phyloP scores from a whole-genome alignment of 352 stramenopile species.

The Globisporangium canariense region DNA sequence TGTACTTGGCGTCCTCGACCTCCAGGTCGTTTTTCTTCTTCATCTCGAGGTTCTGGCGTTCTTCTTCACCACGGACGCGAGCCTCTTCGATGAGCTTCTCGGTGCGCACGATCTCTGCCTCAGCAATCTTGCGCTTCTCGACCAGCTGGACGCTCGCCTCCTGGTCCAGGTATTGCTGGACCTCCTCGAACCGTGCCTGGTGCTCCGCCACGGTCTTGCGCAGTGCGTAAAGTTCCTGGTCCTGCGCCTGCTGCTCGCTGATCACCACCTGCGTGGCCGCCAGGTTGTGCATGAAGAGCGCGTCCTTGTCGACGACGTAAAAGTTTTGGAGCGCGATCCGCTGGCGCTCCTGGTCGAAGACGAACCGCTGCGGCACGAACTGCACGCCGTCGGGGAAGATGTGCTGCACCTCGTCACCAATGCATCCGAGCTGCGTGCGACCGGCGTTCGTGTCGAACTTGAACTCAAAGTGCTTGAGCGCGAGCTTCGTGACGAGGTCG shows the following conservation, averaged over 20 bases:
- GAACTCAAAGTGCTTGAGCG: conserved; percentile 73
- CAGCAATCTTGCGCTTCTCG: conserved; percentile 54
- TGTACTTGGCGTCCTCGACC: conserved; percentile 45
- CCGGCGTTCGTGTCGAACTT: conserved; percentile 74
- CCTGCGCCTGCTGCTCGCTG: conserved; percentile 24
- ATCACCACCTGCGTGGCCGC: conserved; percentile 86
- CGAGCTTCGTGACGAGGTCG: conserved; percentile 42
- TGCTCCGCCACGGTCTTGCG: conserved; percentile 24
- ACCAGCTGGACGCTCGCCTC: conserved; percentile 63
- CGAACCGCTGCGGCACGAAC: conserved; percentile 49
- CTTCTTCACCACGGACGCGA: conserved; percentile 38
- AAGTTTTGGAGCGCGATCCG: conserved; percentile 79
- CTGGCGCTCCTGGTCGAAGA: conserved; percentile 45
- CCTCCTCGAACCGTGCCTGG: conserved; percentile 30
- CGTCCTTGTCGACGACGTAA: conserved; percentile 84
- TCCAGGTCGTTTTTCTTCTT: conserved; percentile 47
- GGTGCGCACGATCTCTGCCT: conserved; percentile 28
- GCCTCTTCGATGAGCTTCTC: conserved; percentile 47
- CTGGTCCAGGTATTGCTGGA: conserved; percentile 54
- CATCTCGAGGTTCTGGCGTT: conserved; percentile 43
- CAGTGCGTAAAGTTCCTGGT: conserved; percentile 33
- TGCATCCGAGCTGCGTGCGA: conserved; percentile 62
- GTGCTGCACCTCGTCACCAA: conserved; percentile 53
- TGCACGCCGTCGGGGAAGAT: conserved; percentile 75
- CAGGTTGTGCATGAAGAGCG: conserved; percentile 91